Percentiles rank a stretch among this genome's conserved stretches.
These are phyloP conservation scores for Mycena olivaceomarginata DNA, from an alignment of 768 basidiomycete species.

Conservation along the genomic window DNA sequence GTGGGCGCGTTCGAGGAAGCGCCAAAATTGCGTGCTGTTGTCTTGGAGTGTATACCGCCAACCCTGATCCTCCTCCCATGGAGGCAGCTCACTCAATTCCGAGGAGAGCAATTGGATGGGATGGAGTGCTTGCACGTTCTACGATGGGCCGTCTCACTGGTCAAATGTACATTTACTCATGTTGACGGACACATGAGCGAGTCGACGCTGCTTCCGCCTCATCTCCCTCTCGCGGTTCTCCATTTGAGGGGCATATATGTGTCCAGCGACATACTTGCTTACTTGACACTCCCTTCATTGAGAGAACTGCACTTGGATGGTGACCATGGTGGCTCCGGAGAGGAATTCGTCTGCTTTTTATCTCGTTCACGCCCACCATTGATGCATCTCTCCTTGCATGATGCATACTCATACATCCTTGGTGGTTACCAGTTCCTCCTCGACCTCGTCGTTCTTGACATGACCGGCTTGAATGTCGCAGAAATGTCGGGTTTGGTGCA, in stretches of 20 bases:
- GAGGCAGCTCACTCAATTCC: constrained; percentile 30
- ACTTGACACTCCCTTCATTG: constrained; percentile 8
- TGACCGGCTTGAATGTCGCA: not conserved
- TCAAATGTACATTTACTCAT: not conserved
- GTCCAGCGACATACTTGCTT: not conserved
- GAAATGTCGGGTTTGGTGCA: not conserved
- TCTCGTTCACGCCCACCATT: constrained; percentile 6
- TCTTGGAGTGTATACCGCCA: not conserved
- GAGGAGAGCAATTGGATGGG: not conserved
- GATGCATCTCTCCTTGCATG: not conserved
- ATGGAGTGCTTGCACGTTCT: constrained; percentile 1
- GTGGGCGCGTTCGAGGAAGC: not conserved
- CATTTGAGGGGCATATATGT: not conserved
- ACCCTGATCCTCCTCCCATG: constrained; percentile 11
- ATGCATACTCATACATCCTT: not conserved
- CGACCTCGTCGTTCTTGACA: not conserved
- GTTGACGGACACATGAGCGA: not conserved
- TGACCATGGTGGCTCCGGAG: no score
- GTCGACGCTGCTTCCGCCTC: not conserved
- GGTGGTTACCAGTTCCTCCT: not conserved
- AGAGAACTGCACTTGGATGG: not conserved
- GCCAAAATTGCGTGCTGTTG: constrained; percentile 5
- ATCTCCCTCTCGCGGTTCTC: not conserved
- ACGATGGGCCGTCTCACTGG: not conserved
- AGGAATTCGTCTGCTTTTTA: not conserved